Evolutionary conservation across 1,284 basidiomycete genomes (phyloP).

Genomic region (Cryptococcus amylolentus): DNA sequence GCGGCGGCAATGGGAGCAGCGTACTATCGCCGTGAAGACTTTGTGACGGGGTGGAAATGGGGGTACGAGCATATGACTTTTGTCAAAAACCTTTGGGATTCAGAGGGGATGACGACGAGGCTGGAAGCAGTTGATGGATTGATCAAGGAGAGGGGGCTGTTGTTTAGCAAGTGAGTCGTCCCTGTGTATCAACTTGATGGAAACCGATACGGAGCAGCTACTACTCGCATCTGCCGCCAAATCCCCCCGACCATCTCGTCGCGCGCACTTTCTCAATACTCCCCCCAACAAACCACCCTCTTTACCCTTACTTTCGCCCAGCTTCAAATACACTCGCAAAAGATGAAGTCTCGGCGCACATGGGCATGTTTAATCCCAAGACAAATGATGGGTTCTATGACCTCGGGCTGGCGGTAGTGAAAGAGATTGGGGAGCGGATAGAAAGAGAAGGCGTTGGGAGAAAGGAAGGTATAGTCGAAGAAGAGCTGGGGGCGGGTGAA

Average conservation of each 20-base stretch:
- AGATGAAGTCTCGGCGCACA: conserved; percentile 84
- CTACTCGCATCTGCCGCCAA: conserved; percentile 68
- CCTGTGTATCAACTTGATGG: neutral
- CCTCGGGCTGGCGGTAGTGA: conserved; percentile 65
- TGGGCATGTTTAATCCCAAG: conserved; percentile 76
- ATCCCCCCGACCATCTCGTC: conserved; percentile 55
- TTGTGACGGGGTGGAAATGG: conserved; percentile 69
- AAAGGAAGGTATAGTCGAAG: conserved; percentile 7
- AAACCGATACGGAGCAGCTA: conserved; percentile 55
- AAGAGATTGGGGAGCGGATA: conserved; percentile 37
- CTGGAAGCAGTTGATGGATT: conserved; percentile 62
- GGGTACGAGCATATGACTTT: conserved; percentile 87
- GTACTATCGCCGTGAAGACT: conserved; percentile 67
- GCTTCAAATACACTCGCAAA: conserved; percentile 63
- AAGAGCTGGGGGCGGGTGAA: conserved; percentile 5
- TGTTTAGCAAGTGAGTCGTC: conserved; percentile 65
- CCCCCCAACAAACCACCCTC: conserved; percentile 58
- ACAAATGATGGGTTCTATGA: conserved; percentile 89
- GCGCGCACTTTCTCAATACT: conserved; percentile 72
- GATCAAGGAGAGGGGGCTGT: conserved; percentile 54
- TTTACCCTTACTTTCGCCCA: conserved; percentile 59
- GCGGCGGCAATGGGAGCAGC: conserved; percentile 81
- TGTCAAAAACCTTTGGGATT: conserved; percentile 83
- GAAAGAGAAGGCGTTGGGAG: conserved; percentile 39
- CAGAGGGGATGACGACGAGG: conserved; percentile 60